phyloP scores from a whole-genome alignment of 2,329 filamentous ascomycete genomes.

The Monosporascus sp. region DNA sequence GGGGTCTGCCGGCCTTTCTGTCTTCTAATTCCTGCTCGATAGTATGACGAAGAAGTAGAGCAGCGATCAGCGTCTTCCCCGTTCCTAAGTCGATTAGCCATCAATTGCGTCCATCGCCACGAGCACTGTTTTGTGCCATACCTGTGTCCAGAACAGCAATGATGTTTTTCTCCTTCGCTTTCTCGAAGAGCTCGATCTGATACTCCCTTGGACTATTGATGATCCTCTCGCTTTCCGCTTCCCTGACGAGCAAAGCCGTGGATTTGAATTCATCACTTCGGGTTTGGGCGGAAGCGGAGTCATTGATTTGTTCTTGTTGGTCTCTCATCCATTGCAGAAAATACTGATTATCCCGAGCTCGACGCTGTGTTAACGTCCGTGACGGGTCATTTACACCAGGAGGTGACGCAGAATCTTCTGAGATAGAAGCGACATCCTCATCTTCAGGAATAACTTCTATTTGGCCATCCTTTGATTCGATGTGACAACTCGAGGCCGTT shows the following conservation, averaged over 20 bases:
- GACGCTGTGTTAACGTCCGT: neutral
- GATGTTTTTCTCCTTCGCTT: slow-evolving; percentile 76
- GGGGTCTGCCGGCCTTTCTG: slow-evolving; percentile 53
- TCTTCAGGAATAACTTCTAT: slow-evolving; percentile 13
- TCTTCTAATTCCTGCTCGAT: slow-evolving; percentile 73
- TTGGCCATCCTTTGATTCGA: slow-evolving; percentile 1
- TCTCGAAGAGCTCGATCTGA: slow-evolving; percentile 85
- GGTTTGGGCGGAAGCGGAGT: neutral
- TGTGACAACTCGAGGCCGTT: neutral
- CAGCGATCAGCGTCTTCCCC: slow-evolving; percentile 95
- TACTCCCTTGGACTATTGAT: slow-evolving; percentile 83
- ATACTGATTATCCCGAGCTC: slow-evolving; percentile 9
- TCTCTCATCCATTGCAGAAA: slow-evolving; percentile 19
- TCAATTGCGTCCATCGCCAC: slow-evolving; percentile 4
- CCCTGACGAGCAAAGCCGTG: slow-evolving; percentile 27
- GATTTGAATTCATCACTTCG: slow-evolving; percentile 25
- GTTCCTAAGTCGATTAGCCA: slow-evolving; percentile 51
- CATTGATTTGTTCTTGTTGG: slow-evolving; percentile 11
- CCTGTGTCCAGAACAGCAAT: slow-evolving; percentile 94
- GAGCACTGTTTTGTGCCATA: slow-evolving; percentile 22
- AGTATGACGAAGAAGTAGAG: slow-evolving; percentile 71
- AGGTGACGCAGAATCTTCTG: slow-evolving; percentile 8
- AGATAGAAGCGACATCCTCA: slow-evolving; percentile 2
- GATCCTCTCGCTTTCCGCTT: slow-evolving; percentile 44
- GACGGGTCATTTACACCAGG: neutral